Conservation (phyloP, 169 alveolate species). For the Nephromyces sp. region DNA sequence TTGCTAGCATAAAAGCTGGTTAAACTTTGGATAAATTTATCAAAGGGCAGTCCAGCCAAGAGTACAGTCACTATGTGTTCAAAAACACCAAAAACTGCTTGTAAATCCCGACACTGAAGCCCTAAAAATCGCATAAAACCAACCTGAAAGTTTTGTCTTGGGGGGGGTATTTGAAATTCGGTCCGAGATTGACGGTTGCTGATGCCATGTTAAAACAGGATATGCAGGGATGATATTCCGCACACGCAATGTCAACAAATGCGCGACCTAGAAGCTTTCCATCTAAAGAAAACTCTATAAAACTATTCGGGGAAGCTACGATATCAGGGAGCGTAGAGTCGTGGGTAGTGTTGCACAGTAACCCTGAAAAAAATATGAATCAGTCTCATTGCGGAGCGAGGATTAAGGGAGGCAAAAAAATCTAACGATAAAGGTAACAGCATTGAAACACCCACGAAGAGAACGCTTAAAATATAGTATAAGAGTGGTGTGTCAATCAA, state of each 20-base stretch:
- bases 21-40: neutral
- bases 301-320: conserved; percentile 36
- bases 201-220: conserved; percentile 58
- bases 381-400: neutral
- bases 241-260: conserved; percentile 38
- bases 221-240: conserved; percentile 61
- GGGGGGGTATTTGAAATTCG: conserved; percentile 47
- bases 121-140: too few relatives aligned
- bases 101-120: neutral
- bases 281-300: conserved; percentile 49
- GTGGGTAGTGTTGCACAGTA: conserved; percentile 42
- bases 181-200: conserved; percentile 54
- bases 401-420: neutral
- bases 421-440: neutral
- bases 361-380: conserved; percentile 11
- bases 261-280: conserved; percentile 36
- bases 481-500: too few relatives aligned
- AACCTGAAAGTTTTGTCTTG: conserved; percentile 5
- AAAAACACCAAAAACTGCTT: neutral
- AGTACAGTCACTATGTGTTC: neutral
- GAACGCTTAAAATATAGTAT: neutral
- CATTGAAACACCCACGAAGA: neutral
- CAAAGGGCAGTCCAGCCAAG: neutral
- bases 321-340: conserved; percentile 28
- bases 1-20: neutral